Evolutionary conservation across 306 rosid genomes (phyloP), one percentile per base, ranked within the genome.

Genomic region (Rubus idaeus): DNA sequence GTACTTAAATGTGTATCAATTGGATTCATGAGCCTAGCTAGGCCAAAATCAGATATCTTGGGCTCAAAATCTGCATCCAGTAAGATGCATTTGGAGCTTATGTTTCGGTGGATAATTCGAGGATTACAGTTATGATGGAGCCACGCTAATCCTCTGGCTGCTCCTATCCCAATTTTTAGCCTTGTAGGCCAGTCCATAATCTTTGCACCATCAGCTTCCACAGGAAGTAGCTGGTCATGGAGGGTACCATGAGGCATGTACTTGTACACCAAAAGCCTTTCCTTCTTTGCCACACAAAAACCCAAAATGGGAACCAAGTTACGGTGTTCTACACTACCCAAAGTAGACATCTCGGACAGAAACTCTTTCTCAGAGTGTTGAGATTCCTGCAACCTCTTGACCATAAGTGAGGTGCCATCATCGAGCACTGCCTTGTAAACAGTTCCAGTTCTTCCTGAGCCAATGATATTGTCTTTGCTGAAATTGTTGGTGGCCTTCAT

Each of bases 121-220:
- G 98, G 97, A 70, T 92, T 95, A 91, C 98, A 95, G 86, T 88
- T 89, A 77, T 95, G 98, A 78, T 95, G 98, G 71, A 95, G 95
- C 92, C 92, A 95, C 4, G 98, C 98, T 17, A 95, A 87, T 72
- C 98, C 98, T 84, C 86, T 90, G 73, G 98, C 98, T 10, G 97
- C 96, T 30, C 97, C 87, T 45, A 92, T 87, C 68, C 96, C 97
- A 79, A 92, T 89, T 87, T 88, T 92, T 71, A 95, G 97, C 79
- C 98, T 87, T 18, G 80, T 16, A 68, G 91, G 76, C 98, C 98
- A 95, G 21, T 90, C 90, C 77, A 92, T 77, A 64, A 82, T 70
- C 74, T 85, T 82, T 7, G 49, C 78, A 49, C 84, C 80, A 47
- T 50, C 84, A 11, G 83, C 89, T 9, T 63, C 86, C 30, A 73